Base-by-base conservation (phyloP, 345 rosid genomes). In the Cardiospermum halicacabum region DNA sequence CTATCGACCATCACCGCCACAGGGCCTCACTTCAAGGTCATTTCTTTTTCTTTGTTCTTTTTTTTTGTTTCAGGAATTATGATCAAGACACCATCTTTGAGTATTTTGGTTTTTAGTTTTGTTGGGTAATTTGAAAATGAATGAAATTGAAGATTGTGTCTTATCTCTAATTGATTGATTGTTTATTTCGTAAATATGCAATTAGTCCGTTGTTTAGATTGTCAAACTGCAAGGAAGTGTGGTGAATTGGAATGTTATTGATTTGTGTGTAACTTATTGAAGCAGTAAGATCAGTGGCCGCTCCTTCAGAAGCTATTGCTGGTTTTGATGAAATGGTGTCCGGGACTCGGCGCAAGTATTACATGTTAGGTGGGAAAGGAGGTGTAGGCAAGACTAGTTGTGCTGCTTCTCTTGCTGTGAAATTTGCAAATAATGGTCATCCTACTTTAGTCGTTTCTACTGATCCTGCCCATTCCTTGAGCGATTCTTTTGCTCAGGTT, bases 331-430 rank as follows among this genome's bases (percentile, higher is more conserved):
- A 91, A 64, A 91, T 91, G 99, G 86, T 85, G 58, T 68, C 86
- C 16, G 95, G 91, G 28, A 91, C 89, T 19, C 73, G 77, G 72
- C 78, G 96, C n/a, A 91, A 91, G 87, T 94, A 87, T 78, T 94
- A 89, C 80, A 77, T 94, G 90, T 90, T 94, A 6, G 99, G 99
- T 39, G 97, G 99, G 21, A 94, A 94, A 77, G 97, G 99, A 65
- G 99, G 99, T 72, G 99, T 94, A 8, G 97, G 99, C 37, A 91
- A 94, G 85, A 91, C 99, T 2, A 91, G 95, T 55, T 89, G 99
- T 55, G 99, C 99, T 71, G 97, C 97, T 80, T 91, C 99, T 56
- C 89, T 94, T 60, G 99, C 96, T 61, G 97, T 94, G 4, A 89
- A 86, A 74, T 89, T 94, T 74, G 97, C 97, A 13, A 91, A 91